Base-by-base conservation (phyloP, 768 basidiomycete species). In the Mycena rebaudengoi region DNA sequence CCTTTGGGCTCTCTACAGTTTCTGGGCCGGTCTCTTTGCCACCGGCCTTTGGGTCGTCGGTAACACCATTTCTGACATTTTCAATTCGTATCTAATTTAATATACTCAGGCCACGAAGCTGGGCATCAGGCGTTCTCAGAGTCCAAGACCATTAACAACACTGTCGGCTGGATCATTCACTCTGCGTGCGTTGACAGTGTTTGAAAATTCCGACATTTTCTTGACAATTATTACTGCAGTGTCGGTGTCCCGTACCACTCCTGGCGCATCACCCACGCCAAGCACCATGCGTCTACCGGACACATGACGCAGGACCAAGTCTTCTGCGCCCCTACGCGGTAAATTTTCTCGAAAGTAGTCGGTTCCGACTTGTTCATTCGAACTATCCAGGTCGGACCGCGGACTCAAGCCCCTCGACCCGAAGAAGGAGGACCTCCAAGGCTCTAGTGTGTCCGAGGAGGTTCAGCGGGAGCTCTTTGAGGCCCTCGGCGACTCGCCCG, bases 51-150 rank as follows among this genome's bases (percentile, higher is more conserved):
- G 96, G 52, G 52, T 29, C 28, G 21, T 32, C 6, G 33, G 26
- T 43, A 49, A 50, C 48, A 7, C 0, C 16, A 21, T 35, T 30
- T 33, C 23, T n/a, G 61, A 50, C 50, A 58, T 1, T 23, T 62
- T 23, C 26, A 37, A 33, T 8, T 21, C 33, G 14, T 41, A n/a
- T 44, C 18, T 26, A 30, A 44, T 10, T 30, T 7, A 25, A 8
- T 45, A 12, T 18, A 29, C 29, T 4, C 10, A 5, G 97, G 91
- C 96, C 95, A 97, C 73, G 96, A 98, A 78, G 96, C 94, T 70
- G 97, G 97, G 29, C 97, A 99, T 76, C 95, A 97, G 76, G 92
- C 94, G 0, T 99, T 95, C 83, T 98, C 96, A 1, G 90, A 95
- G 68, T 96, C 90, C 54, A 97, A 96, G 82, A 75, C 82, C 29